Conservation (phyloP, 164 flowering plant species). For the Cinnamomum chago region DNA sequence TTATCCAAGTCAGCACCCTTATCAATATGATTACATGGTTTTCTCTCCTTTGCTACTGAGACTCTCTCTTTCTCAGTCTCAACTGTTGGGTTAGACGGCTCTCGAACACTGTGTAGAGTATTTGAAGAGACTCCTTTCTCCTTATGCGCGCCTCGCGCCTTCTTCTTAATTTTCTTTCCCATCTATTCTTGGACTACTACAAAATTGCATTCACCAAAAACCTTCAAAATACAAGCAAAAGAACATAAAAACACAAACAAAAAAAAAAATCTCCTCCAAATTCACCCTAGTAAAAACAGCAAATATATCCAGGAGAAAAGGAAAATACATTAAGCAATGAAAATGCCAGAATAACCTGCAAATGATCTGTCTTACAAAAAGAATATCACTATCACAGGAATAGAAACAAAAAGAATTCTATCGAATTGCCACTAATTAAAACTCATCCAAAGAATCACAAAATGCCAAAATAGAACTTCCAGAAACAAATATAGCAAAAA, state of each 20-base stretch:
- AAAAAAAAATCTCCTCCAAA: background rate
- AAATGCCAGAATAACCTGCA: background rate
- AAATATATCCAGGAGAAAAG: too few species aligned
- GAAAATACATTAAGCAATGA: background rate
- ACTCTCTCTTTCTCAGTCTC: constrained; percentile 32
- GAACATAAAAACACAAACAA: background rate
- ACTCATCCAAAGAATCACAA: background rate
- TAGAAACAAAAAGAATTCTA: background rate
- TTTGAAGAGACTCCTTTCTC: constrained; percentile 34
- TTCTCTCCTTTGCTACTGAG: constrained; percentile 35
- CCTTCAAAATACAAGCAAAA: background rate
- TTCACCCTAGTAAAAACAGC: too few species aligned
- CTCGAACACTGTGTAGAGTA: constrained; percentile 19
- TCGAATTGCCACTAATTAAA: too few species aligned
- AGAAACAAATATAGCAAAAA: too few species aligned
- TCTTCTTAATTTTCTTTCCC: constrained; percentile 82
- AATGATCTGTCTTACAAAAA: background rate
- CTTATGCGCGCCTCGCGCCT: constrained; percentile 41
- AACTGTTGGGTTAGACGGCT: constrained; percentile 12
- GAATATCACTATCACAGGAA: background rate
- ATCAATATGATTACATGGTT: constrained; percentile 52
- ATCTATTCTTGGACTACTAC: constrained; percentile 29
- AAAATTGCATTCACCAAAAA: background rate
- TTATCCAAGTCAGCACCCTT: constrained; percentile 49
- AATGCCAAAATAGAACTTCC: background rate